These are phyloP conservation scores for Rossbeevera mucosa DNA, from an alignment of 768 basidiomycete species.

Conservation along the genomic window DNA sequence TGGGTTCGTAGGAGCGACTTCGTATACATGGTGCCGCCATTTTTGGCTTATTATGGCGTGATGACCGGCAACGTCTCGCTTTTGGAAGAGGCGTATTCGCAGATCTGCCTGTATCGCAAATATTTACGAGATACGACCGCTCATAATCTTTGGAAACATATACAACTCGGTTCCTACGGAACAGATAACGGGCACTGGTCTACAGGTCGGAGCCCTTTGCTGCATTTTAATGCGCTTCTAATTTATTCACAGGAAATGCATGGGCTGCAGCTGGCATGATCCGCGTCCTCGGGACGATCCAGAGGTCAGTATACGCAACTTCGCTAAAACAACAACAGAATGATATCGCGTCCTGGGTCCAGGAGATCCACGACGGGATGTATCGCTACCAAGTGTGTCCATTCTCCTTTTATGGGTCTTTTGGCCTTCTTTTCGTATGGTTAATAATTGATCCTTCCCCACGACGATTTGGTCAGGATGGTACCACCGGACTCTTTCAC, in stretches of 20 bases:
- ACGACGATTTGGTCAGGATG: not conserved
- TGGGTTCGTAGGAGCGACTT: slow-evolving; percentile 59
- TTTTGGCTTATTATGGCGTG: slow-evolving; percentile 80
- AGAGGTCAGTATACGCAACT: slow-evolving; percentile 51
- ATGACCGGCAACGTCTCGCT: slow-evolving; percentile 53
- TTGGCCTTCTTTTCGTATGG: not conserved
- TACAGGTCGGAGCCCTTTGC: slow-evolving; percentile 46
- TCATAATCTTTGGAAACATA: slow-evolving; percentile 70
- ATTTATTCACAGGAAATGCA: slow-evolving; percentile 57
- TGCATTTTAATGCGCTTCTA: not conserved
- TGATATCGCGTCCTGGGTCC: slow-evolving; percentile 60
- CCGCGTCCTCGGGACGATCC: slow-evolving; percentile 73
- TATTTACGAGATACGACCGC: slow-evolving; percentile 52
- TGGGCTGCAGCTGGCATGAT: slow-evolving; percentile 91
- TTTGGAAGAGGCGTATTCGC: slow-evolving; percentile 61
- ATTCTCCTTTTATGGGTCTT: not conserved
- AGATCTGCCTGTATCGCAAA: slow-evolving; percentile 66
- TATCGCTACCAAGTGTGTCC: slow-evolving; percentile 53
- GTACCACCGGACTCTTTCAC: slow-evolving; percentile 37
- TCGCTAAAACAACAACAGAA: slow-evolving; percentile 47
- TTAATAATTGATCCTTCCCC: not conserved
- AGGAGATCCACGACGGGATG: slow-evolving; percentile 72
- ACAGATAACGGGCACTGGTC: slow-evolving; percentile 75
- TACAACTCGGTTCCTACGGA: slow-evolving; percentile 49
- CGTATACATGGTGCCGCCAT: slow-evolving; percentile 83